phyloP scores from a whole-genome alignment of 768 basidiomycete species.

The Hericium coralloides region DNA sequence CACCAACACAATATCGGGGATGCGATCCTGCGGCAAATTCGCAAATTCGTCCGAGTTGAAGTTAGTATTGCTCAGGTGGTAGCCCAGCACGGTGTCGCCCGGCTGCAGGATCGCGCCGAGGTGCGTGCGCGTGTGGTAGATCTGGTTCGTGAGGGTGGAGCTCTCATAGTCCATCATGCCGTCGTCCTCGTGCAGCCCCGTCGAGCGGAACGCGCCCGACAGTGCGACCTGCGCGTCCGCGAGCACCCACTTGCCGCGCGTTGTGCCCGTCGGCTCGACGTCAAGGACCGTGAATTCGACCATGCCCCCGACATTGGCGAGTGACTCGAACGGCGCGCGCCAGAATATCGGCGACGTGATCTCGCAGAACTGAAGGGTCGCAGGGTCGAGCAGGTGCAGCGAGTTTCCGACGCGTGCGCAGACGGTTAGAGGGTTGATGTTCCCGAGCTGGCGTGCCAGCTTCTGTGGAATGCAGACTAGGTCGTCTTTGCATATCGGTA shows the following conservation, averaged over 20 bases:
- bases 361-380: constrained; percentile 78
- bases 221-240: constrained; percentile 88
- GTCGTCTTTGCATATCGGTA: constrained; percentile 97
- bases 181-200: constrained; percentile 26
- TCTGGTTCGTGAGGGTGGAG: constrained; percentile 54
- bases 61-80: constrained; percentile 81
- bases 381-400: constrained; percentile 83
- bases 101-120: constrained; percentile 91
- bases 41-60: constrained; percentile 89
- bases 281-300: constrained; percentile 95
- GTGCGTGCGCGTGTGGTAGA: constrained; percentile 94
- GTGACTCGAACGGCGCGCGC: constrained; percentile 82
- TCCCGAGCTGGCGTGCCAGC: constrained; percentile 73
- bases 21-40: constrained; percentile 47
- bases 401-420: constrained; percentile 91
- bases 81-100: constrained; percentile 89
- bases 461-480: constrained; percentile 83
- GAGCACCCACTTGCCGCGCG: constrained; percentile 71
- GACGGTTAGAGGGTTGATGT: constrained; percentile 81
- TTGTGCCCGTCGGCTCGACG: constrained; percentile 72
- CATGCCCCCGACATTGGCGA: constrained; percentile 77
- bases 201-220: constrained; percentile 67
- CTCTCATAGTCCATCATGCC: constrained; percentile 54
- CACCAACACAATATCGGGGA: constrained; percentile 90
- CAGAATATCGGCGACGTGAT: constrained; percentile 75